Conservation (phyloP, 2,329 filamentous ascomycete genomes). For the Cladosporium sp. region DNA sequence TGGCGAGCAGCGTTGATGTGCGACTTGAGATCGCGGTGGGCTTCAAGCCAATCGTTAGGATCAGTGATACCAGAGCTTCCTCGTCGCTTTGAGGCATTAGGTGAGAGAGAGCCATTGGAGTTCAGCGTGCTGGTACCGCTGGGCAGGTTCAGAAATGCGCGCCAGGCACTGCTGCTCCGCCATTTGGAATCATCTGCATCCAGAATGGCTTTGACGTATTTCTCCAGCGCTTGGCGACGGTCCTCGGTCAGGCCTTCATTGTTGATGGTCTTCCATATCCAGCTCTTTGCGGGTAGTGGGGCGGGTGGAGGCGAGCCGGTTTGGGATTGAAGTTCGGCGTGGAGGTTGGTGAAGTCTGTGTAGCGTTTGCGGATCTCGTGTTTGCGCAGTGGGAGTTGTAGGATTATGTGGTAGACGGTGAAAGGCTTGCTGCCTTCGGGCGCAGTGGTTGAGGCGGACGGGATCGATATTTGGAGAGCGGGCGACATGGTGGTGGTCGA, state of each 20-base stretch:
- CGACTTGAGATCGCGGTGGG: constrained; percentile 68
- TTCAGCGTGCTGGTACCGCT: constrained; percentile 35
- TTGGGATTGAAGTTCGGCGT: constrained; percentile 56
- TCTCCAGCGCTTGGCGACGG: constrained; percentile 63
- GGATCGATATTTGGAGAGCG: constrained; percentile 43
- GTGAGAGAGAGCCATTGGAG: constrained; percentile 37
- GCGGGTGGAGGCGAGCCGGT: constrained; percentile 61
- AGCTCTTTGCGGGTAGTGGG: constrained; percentile 67
- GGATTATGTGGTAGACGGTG: constrained; percentile 72
- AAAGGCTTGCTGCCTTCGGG: constrained; percentile 57
- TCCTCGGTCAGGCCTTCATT: constrained; percentile 66
- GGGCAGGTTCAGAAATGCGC: constrained; percentile 67
- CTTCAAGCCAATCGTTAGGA: constrained; percentile 67
- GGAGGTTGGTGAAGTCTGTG: constrained; percentile 68
- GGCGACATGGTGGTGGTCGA: constrained; percentile 35
- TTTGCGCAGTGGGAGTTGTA: constrained; percentile 70
- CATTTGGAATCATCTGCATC: constrained; percentile 69
- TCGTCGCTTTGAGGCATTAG: constrained; percentile 18
- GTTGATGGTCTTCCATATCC: constrained; percentile 68
- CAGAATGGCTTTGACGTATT: constrained; percentile 68
- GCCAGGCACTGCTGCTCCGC: constrained; percentile 69
- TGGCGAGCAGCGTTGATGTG: constrained; percentile 63
- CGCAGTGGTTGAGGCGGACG: constrained; percentile 45
- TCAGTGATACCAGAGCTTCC: constrained; percentile 35
- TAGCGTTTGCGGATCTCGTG: constrained; percentile 77